A percentile compares a stretch with the other conserved stretches of the same genome.
phyloP scores from a whole-genome alignment of 139 green algal genomes.

The Chlorella sp. region DNA sequence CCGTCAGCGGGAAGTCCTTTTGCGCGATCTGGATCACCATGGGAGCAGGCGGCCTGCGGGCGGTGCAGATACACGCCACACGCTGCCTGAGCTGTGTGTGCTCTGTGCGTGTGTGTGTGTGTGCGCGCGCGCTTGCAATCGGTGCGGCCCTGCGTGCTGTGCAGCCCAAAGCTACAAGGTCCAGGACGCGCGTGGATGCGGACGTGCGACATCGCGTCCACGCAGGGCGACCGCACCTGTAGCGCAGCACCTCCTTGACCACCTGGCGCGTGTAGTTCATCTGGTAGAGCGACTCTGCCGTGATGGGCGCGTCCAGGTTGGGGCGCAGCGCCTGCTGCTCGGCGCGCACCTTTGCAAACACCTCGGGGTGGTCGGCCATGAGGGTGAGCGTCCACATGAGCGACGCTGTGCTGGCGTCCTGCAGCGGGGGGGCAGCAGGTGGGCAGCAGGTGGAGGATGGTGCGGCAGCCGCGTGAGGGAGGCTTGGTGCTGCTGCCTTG shows the following conservation, averaged over 20 bases:
- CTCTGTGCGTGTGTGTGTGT: too few species aligned
- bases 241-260: conserved; percentile 71
- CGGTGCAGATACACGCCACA: too few species aligned
- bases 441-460: too few species aligned
- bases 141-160: too few species aligned
- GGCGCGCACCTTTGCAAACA: conserved; percentile 59
- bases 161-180: too few species aligned
- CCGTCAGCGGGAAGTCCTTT: conserved; percentile 59
- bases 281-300: conserved; percentile 55
- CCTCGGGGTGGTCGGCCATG: conserved; percentile 77
- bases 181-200: too few species aligned
- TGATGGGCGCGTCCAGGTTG: conserved; percentile 49
- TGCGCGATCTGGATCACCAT: conserved; percentile 77
- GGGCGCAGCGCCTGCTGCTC: conserved; percentile 54
- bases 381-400: conserved; percentile 73
- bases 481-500: too few species aligned
- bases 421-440: too few species aligned
- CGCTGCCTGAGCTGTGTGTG: too few species aligned
- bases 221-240: conserved; percentile 12
- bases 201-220: too few species aligned
- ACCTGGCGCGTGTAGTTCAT: conserved; percentile 74
- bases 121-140: too few species aligned
- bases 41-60: conserved; percentile 66
- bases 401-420: conserved; percentile 79
- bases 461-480: too few species aligned